Conservation (phyloP, 805 yeast species). For the Myxozyma udenii region DNA sequence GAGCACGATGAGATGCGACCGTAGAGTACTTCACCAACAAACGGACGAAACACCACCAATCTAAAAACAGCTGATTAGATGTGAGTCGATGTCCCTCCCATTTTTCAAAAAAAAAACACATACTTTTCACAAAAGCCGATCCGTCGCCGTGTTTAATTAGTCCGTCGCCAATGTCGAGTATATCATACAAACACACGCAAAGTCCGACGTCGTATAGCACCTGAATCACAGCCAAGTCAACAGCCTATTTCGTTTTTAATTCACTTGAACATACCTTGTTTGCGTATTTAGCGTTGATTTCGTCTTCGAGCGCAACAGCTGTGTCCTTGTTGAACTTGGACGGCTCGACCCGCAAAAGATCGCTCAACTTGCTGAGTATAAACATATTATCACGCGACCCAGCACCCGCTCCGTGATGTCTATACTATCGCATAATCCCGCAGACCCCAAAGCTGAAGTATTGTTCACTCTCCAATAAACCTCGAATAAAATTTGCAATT, state of each 20-base stretch:
- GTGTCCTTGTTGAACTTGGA: constrained; percentile 72
- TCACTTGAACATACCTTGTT: constrained; percentile 48
- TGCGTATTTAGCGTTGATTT: constrained; percentile 78
- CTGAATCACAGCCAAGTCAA: constrained; percentile 2
- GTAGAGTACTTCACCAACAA: constrained; percentile 84
- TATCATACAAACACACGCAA: constrained; percentile 80
- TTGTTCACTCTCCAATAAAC: too few relatives aligned
- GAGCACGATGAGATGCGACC: constrained; percentile 93
- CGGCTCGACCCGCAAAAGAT: constrained; percentile 85
- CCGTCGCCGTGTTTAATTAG: constrained; percentile 93
- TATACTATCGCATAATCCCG: too few relatives aligned
- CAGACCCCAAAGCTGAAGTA: too few relatives aligned
- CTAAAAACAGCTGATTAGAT: constrained; percentile 57
- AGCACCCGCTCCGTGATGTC: too few relatives aligned
- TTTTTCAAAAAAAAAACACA: neutral
- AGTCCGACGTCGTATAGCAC: constrained; percentile 82
- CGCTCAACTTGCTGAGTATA: constrained; percentile 73
- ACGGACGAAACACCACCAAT: constrained; percentile 83
- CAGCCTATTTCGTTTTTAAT: neutral
- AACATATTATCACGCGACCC: constrained; percentile 70
- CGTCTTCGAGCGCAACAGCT: constrained; percentile 69
- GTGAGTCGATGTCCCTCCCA: neutral
- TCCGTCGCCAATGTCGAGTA: constrained; percentile 81
- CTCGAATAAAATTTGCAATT: too few relatives aligned
- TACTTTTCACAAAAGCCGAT: constrained; percentile 42